Evolutionary conservation across 345 rosid species (phyloP).

Genomic region (Syzygium oleosum): DNA sequence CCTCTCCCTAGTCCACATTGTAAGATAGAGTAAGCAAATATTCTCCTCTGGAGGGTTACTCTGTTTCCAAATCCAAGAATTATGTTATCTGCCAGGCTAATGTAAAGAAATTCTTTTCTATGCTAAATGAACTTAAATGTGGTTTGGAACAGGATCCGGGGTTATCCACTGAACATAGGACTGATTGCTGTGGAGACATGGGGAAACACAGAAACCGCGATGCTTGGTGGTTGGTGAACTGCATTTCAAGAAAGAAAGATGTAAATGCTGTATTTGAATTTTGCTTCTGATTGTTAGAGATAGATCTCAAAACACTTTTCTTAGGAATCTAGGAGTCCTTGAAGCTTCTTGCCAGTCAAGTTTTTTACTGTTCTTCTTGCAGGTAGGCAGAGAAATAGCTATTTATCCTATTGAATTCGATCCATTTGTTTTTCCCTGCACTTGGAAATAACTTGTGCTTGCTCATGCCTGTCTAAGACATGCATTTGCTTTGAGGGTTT

Average conservation of each 20-base stretch:
- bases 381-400: neutral
- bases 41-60: neutral
- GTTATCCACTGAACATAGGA: neutral
- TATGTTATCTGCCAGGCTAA: neutral
- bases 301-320: neutral
- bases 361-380: neutral
- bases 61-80: neutral
- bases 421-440: neutral
- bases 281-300: neutral
- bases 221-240: neutral
- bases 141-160: neutral
- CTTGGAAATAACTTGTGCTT: neutral
- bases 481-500: neutral
- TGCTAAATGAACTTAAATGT: neutral
- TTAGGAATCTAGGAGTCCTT: neutral
- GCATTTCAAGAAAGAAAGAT: neutral
- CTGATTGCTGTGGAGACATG: neutral
- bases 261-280: neutral
- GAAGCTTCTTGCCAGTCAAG: neutral
- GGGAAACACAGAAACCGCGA: neutral
- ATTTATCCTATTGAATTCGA: neutral
- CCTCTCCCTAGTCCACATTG: conserved; percentile 13
- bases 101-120: conserved; percentile 1
- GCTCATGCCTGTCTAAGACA: neutral
- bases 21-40: neutral